Base-by-base conservation (phyloP, 495 filamentous ascomycete genomes). In the Tuber calosporum region DNA sequence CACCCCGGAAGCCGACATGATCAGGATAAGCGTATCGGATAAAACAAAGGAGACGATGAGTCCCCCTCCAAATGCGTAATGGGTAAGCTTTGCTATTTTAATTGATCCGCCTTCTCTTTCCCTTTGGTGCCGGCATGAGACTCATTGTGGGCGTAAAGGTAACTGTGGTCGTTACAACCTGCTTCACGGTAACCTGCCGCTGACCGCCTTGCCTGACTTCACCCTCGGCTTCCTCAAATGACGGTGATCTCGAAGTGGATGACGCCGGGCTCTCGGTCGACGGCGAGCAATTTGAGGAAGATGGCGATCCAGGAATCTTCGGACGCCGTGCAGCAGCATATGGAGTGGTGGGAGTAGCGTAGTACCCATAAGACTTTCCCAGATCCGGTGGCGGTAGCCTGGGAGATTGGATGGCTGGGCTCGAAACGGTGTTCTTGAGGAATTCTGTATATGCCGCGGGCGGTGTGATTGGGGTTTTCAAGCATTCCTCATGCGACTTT, bases 391-490 rank as follows among this genome's bases (percentile, higher is more conserved):
- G 81, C 69, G 36, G 83, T 79, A 79, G 83, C 83, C 77, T 83
- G 83, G 77, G 82, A n/a, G 71, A 66, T 8, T 80, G 73, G 76
- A 81, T 80, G 68, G 80, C 68, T 45, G 79, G 67, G 71, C 80
- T 69, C 70, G 79, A 75, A 70, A 77, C 75, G 38, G 85, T 84
- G 68, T 85, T 86, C 79, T 92, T 92, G 71, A 98, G 88, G 81
- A 97, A 98, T 77, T 98, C 92, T 62, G 92, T 91, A 81, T 98
- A 98, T 71, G 94, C 93, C 6, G 86, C 85, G 3, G 94, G 94
- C 39, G 94, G 94, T n/a, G 91, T 95, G 83, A 98, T 96, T 68
- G 94, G 94, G 4, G 93, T 97, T 79, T 89, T 89, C 42, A 81
- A 69, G n/a, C 73, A 76, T 36, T 73, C 79, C 39, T 79, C 79